These are phyloP conservation scores for Botryosphaeria agaves DNA, from an alignment of 2,329 filamentous ascomycete species.

Conservation along the genomic window DNA sequence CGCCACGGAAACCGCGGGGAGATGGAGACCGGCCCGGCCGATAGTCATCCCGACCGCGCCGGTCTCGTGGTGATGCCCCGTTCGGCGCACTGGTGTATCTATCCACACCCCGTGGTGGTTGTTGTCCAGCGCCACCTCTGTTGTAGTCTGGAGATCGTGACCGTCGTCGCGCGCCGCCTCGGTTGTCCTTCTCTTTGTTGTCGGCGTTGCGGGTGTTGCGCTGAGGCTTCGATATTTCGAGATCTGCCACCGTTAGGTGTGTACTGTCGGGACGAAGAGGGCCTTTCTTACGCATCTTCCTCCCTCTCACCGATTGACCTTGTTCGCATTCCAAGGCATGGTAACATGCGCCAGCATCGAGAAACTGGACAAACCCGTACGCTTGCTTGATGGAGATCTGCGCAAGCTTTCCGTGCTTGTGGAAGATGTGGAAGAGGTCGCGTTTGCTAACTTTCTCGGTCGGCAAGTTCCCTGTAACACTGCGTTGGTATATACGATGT, in stretches of 20 bases:
- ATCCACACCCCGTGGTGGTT: slow-evolving; percentile 33
- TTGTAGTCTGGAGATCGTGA: slow-evolving; percentile 47
- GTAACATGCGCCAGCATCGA: slow-evolving; percentile 56
- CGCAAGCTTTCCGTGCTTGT: slow-evolving; percentile 67
- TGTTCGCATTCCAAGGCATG: slow-evolving; percentile 63
- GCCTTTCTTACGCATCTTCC: slow-evolving; percentile 67
- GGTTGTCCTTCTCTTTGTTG: slow-evolving; percentile 17
- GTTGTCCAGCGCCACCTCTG: slow-evolving; percentile 22
- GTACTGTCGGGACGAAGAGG: background rate
- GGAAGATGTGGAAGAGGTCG: slow-evolving; percentile 84
- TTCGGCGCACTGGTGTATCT: slow-evolving; percentile 18
- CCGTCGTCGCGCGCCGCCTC: slow-evolving; percentile 27
- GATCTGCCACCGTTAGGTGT: slow-evolving; percentile 37
- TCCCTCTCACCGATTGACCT: slow-evolving; percentile 66
- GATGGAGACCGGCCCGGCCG: slow-evolving; percentile 27
- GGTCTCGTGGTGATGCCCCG: slow-evolving; percentile 19
- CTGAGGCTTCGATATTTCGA: slow-evolving; percentile 80
- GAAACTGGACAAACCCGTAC: slow-evolving; percentile 92
- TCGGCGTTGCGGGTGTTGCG: slow-evolving; percentile 51
- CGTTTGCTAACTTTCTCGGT: slow-evolving; percentile 86
- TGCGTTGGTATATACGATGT: slow-evolving; percentile 6
- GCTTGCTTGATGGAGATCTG: slow-evolving; percentile 95
- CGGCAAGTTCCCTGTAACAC: slow-evolving; percentile 59
- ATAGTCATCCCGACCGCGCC: slow-evolving; percentile 50
- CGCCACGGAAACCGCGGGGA: slow-evolving; percentile 20